These are phyloP conservation scores for Hordeum marinum DNA, from an alignment of 176 grass and related monocot genomes.

Conservation along the genomic window DNA sequence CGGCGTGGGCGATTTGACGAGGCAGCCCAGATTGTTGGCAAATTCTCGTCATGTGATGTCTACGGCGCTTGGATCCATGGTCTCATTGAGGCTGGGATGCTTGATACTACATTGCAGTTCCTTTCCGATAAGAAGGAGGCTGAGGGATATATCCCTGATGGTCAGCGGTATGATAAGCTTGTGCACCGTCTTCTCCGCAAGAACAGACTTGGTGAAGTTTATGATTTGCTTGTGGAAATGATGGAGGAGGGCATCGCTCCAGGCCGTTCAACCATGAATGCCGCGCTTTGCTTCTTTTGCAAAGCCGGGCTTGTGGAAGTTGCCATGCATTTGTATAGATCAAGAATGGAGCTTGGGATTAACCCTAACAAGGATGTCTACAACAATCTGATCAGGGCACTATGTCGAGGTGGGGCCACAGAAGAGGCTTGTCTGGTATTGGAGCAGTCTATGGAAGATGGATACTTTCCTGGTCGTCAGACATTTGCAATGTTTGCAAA, in stretches of 20 bases:
- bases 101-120: constrained; percentile 59
- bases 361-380: constrained; percentile 59
- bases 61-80: constrained; percentile 59
- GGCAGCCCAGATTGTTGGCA: constrained; percentile 56
- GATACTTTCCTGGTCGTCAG: constrained; percentile 62
- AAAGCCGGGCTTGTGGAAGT: constrained; percentile 94
- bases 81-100: constrained; percentile 43
- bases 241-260: constrained; percentile 90
- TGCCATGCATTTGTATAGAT: constrained; percentile 65
- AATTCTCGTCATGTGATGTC: constrained; percentile 53
- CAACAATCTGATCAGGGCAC: constrained; percentile 64
- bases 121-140: constrained; percentile 60
- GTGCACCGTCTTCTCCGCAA: constrained; percentile 46
- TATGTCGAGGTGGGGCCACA: constrained; percentile 54
- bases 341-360: constrained; percentile 68
- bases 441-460: constrained; percentile 63
- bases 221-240: constrained; percentile 86
- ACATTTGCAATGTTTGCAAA: constrained; percentile 69
- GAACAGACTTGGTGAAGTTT: constrained; percentile 61
- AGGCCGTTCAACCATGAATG: constrained; percentile 62
- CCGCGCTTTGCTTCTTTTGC: constrained; percentile 89
- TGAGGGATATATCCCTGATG: constrained; percentile 71
- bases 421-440: constrained; percentile 60
- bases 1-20: constrained; percentile 31
- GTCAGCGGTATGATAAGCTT: constrained; percentile 44